These are phyloP conservation scores for Leccinum pseudoinsigne DNA, from an alignment of 1,284 basidiomycete genomes.

Conservation along the genomic window DNA sequence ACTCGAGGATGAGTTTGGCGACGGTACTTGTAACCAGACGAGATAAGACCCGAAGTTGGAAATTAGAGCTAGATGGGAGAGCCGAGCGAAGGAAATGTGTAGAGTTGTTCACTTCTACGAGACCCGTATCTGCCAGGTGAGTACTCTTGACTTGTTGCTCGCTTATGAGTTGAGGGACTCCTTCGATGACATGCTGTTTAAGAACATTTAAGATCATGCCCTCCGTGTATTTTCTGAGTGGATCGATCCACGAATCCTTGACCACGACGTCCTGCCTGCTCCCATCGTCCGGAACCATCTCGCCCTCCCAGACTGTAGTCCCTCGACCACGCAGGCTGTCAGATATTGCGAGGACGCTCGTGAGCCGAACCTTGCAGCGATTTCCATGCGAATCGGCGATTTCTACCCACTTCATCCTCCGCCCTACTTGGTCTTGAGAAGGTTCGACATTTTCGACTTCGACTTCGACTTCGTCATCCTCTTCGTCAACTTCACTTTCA, in stretches of 20 bases:
- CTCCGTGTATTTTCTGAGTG: constrained; percentile 9
- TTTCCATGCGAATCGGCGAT: neutral
- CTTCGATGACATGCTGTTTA: neutral
- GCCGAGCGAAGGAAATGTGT: neutral
- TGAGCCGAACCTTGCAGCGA: neutral
- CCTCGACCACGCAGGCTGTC: constrained; percentile 5
- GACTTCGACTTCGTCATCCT: neutral
- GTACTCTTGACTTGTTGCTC: neutral
- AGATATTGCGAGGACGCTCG: constrained; percentile 1
- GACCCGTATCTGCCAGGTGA: neutral
- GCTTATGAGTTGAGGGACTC: neutral
- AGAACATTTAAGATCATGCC: constrained; percentile 4
- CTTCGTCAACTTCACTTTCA: no score
- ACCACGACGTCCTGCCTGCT: neutral
- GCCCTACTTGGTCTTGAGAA: neutral
- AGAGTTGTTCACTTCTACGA: neutral
- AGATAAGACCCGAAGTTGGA: neutral
- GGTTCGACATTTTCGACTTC: neutral
- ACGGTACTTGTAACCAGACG: neutral
- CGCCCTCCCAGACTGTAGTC: constrained; percentile 8
- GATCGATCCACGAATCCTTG: constrained; percentile 11
- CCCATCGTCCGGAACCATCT: neutral
- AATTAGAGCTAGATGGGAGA: neutral
- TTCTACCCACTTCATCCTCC: neutral
- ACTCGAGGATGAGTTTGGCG: neutral